A percentile compares a stretch with the other conserved stretches of the same genome.
Conservation (phyloP, 257 asterid genomes). For the Euphrasia confusa region DNA sequence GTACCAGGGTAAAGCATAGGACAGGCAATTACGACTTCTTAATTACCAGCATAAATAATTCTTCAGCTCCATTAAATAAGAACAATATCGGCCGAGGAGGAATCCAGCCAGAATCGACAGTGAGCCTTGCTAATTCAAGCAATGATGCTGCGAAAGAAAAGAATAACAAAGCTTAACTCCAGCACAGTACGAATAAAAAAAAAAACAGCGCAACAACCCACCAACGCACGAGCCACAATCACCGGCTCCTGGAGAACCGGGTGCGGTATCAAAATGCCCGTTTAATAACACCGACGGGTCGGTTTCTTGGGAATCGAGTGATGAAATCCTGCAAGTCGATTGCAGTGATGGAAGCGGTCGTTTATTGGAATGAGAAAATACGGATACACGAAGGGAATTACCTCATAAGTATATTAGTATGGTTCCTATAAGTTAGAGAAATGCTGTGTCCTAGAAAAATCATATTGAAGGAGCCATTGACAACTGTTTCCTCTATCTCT, state of each 20-base stretch:
- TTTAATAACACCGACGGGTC: slow-evolving; percentile 84
- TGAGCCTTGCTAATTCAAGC: slow-evolving; percentile 85
- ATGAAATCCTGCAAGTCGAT: slow-evolving; percentile 61
- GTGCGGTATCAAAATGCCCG: slow-evolving; percentile 85
- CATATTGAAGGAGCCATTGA: slow-evolving; percentile 90
- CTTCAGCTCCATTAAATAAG: slow-evolving; percentile 99
- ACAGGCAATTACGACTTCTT: background rate
- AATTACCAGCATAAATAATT: slow-evolving; percentile 85
- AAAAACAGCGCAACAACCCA: slow-evolving; percentile 36
- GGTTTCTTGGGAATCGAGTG: slow-evolving; percentile 55
- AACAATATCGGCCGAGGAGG: slow-evolving; percentile 88
- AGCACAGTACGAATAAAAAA: background rate
- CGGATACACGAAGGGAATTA: slow-evolving; percentile 25
- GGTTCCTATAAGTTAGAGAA: slow-evolving; percentile 75
- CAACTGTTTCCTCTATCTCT: slow-evolving; percentile 81
- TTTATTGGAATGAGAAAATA: slow-evolving; percentile 2
- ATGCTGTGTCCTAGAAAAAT: slow-evolving; percentile 69
- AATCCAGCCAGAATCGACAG: slow-evolving; percentile 83
- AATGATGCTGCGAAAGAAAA: slow-evolving; percentile 65
- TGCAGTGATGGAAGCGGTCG: slow-evolving; percentile 19
- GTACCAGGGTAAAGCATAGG: slow-evolving; percentile 3
- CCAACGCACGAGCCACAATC: slow-evolving; percentile 99
- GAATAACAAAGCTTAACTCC: slow-evolving; percentile 27
- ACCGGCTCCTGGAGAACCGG: slow-evolving; percentile 98
- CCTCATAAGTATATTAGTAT: slow-evolving; percentile 85